Evolutionary conservation across 2,329 filamentous ascomycete species (phyloP), one percentile per base, ranked within the genome.

Genomic region (Fonsecaea nubica): DNA sequence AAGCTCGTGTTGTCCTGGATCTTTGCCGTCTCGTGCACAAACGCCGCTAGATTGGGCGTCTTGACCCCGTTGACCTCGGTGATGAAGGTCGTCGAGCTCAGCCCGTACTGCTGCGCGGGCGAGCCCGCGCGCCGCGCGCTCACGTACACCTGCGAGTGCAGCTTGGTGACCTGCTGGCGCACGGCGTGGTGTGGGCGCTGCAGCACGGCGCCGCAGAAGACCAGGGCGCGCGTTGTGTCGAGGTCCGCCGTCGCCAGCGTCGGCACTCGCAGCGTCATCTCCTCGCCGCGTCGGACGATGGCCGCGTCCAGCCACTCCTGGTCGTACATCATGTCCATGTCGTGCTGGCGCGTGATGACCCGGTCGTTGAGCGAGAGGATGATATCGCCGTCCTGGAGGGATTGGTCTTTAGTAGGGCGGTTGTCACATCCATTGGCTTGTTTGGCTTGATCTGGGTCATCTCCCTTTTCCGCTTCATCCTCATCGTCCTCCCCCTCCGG

Each of bases 1-100:
- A 99, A 99, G 80, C 99, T 99, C 1, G 93, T 97, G 76, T 99
- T 99, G 74, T 99, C 93, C 0, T 92, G 91, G 73, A 99, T 97
- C 78, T 91, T 89, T 73, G 90, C 87, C 18, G 96, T 93, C 69
- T 93, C 91, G 30, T 83, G 83, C 68, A 98, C 83, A 78, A 99
- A 98, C 2, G 87, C 81, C 73, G 92, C 86, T 7, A 99, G 83
- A 73, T 97, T 90, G 1, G 89, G 90, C 0, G 95, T 98, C 15
- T 91, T 84, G 65, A 91, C 87, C 62, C 92, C 93, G 77, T 99
- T 99, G 74, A 99, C 93, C 69, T 95, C 92, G 0, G 94, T 96
- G 78, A 99, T 92, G 80, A 99, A 99, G 79, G 98, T 99, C 13
- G 95, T 99, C 0, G 94, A 93, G 3, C 94, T 92, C 36, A 99